Conservation (phyloP, 2,329 filamentous ascomycete genomes). For the Orbilia oligospora region DNA sequence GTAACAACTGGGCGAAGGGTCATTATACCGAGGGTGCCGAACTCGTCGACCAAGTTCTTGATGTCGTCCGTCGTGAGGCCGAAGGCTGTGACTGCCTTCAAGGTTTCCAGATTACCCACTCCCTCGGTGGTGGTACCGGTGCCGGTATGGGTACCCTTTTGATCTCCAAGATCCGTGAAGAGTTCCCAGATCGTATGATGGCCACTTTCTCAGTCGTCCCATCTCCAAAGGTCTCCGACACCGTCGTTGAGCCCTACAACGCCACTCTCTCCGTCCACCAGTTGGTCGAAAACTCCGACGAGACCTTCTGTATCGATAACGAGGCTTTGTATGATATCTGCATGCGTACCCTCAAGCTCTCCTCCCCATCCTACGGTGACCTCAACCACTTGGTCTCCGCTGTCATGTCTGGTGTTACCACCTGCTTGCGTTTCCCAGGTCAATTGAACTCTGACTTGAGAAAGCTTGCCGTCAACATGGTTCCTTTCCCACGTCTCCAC, state of each 20-base stretch:
- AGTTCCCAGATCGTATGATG: slow-evolving; percentile 99
- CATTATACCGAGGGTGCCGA: slow-evolving; percentile 99
- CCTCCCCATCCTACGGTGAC: slow-evolving; percentile 98
- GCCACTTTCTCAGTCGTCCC: slow-evolving; percentile 99
- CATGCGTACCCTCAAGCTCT: slow-evolving; percentile 99
- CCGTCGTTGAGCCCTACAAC: slow-evolving; percentile 99
- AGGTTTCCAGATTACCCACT: slow-evolving; percentile 99
- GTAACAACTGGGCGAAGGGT: slow-evolving; percentile 99
- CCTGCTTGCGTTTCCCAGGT: slow-evolving; percentile 98
- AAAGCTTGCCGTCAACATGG: slow-evolving; percentile 99
- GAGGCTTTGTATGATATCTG: slow-evolving; percentile 99
- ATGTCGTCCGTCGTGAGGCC: slow-evolving; percentile 98
- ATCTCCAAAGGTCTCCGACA: slow-evolving; percentile 99
- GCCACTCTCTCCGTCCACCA: slow-evolving; percentile 98
- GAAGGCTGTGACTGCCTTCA: slow-evolving; percentile 99
- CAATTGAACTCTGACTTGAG: slow-evolving; percentile 99
- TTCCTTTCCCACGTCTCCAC: slow-evolving; percentile 99
- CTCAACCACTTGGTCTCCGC: slow-evolving; percentile 99
- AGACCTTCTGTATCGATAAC: slow-evolving; percentile 99
- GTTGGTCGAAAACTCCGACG: slow-evolving; percentile 99
- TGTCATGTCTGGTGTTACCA: slow-evolving; percentile 99
- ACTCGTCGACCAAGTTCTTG: slow-evolving; percentile 96
- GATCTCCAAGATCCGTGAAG: slow-evolving; percentile 99
- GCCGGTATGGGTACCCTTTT: slow-evolving; percentile 99
- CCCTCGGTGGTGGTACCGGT: slow-evolving; percentile 99